Evolutionary conservation across 2,329 filamentous ascomycete genomes (phyloP).

Genomic region (Thelonectria rubi): DNA sequence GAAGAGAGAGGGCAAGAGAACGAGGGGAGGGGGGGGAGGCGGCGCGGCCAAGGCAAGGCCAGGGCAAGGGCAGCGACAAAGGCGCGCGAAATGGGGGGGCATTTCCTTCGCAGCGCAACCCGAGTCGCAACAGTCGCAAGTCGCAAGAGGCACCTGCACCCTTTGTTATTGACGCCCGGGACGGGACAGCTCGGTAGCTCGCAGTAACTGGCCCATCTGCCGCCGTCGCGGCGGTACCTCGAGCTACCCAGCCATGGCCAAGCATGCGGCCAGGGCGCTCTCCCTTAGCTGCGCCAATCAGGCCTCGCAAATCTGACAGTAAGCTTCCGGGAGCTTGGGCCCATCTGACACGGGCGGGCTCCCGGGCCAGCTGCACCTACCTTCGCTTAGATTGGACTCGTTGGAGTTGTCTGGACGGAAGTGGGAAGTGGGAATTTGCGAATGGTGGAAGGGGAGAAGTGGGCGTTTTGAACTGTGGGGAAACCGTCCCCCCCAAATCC

Average conservation of each 20-base stretch:
- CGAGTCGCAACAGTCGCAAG: constrained; percentile 22
- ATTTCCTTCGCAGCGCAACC: constrained; percentile 26
- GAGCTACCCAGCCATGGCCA: neutral
- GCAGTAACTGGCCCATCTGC: neutral
- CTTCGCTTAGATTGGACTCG: constrained; percentile 14
- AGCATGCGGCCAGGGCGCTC: no score
- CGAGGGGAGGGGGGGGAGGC: constrained; percentile 5
- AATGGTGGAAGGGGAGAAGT: neutral
- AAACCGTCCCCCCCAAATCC: neutral
- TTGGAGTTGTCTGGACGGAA: constrained; percentile 16
- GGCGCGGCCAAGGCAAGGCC: no score
- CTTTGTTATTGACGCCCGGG: neutral
- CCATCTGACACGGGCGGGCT: constrained; percentile 37
- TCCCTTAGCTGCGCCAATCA: constrained; percentile 38
- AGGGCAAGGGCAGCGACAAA: constrained; percentile 3
- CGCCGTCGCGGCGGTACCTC: neutral
- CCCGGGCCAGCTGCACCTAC: constrained; percentile 24
- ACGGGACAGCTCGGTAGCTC: neutral
- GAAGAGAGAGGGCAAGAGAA: constrained; percentile 4
- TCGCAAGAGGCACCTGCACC: constrained; percentile 34
- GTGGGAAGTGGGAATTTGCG: neutral
- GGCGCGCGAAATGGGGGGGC: constrained; percentile 19
- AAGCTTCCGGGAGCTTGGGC: constrained; percentile 47
- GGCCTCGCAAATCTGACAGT: constrained; percentile 20
- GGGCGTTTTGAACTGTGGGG: constrained; percentile 26